phyloP scores from a whole-genome alignment of 2,329 filamentous ascomycete species.

The Aspergillus sp. region DNA sequence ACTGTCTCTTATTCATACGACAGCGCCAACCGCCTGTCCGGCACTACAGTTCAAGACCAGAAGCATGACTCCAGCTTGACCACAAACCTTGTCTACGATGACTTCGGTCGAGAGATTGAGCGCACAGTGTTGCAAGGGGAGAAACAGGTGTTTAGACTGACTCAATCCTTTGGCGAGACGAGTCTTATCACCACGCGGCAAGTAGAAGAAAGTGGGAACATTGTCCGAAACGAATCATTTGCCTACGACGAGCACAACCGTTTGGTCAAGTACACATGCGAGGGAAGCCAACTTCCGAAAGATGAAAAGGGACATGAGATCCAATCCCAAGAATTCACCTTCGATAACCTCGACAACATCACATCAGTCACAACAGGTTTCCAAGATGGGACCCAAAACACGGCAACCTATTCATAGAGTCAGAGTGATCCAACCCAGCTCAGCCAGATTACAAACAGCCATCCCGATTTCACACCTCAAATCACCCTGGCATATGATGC shows the following conservation, averaged over 20 bases:
- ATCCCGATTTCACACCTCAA: not conserved
- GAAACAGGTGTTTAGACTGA: not conserved
- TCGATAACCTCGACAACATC: slow-evolving; percentile 1
- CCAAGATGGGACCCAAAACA: not conserved
- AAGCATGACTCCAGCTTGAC: not conserved
- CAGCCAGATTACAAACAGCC: not conserved
- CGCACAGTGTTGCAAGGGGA: not conserved
- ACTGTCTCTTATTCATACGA: not conserved
- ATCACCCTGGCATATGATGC: not conserved
- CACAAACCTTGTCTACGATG: not conserved
- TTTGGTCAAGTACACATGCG: not conserved
- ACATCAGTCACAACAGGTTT: not conserved
- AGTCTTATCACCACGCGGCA: not conserved
- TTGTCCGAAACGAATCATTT: not conserved
- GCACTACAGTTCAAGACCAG: not conserved
- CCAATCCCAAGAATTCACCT: not conserved
- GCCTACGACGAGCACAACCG: slow-evolving; percentile 5
- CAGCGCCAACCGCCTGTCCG: not conserved
- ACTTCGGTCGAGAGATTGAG: slow-evolving; percentile 4
- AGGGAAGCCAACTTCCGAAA: not conserved
- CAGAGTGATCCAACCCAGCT: slow-evolving; percentile 2
- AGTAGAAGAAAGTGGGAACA: not conserved
- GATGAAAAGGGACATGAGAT: not conserved
- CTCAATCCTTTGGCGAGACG: not conserved
- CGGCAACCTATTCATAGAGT: not conserved